These are phyloP conservation scores for Lojkania enalia DNA, from an alignment of 2,329 filamentous ascomycete genomes.

Conservation along the genomic window DNA sequence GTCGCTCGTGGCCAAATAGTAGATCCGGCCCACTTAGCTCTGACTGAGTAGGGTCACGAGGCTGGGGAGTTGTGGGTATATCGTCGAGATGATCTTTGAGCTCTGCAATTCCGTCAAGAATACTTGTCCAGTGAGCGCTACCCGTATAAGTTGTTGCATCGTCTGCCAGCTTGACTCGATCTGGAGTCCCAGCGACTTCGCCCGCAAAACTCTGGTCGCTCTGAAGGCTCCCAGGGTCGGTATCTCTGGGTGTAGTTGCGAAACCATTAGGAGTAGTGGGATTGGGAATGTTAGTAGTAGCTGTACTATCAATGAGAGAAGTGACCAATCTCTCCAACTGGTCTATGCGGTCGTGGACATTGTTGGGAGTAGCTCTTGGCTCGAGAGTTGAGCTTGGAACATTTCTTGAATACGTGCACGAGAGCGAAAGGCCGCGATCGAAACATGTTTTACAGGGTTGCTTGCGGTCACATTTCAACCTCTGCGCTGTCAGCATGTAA, in stretches of 20 bases:
- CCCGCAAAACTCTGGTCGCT: slow-evolving; percentile 12
- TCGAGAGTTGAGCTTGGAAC: slow-evolving; percentile 21
- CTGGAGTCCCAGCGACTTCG: slow-evolving; percentile 30
- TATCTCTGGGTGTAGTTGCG: background rate
- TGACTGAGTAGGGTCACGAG: slow-evolving; percentile 12
- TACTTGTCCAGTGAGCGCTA: slow-evolving; percentile 43
- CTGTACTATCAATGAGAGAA: slow-evolving; percentile 29
- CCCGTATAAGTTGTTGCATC: slow-evolving; percentile 38
- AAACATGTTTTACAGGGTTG: slow-evolving; percentile 42
- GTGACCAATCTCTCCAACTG: slow-evolving; percentile 44
- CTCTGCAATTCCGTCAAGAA: slow-evolving; percentile 42
- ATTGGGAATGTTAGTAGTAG: background rate
- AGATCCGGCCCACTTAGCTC: slow-evolving; percentile 33
- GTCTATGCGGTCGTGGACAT: slow-evolving; percentile 42
- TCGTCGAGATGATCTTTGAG: slow-evolving; percentile 37
- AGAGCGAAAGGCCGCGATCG: slow-evolving; percentile 41
- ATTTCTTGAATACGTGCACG: slow-evolving; percentile 36
- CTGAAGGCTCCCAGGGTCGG: slow-evolving; percentile 3
- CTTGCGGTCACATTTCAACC: slow-evolving; percentile 42
- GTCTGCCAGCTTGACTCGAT: slow-evolving; percentile 31
- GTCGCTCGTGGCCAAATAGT: slow-evolving; percentile 31
- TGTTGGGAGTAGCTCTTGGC: slow-evolving; percentile 25
- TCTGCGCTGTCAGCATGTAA: slow-evolving; percentile 19
- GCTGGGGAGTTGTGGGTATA: slow-evolving; percentile 27
- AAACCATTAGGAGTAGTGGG: background rate